A percentile compares a stretch with the other conserved stretches of the same genome.
phyloP scores from a whole-genome alignment of 2,329 filamentous ascomycete species.

The Coniochaeta pulveracea region DNA sequence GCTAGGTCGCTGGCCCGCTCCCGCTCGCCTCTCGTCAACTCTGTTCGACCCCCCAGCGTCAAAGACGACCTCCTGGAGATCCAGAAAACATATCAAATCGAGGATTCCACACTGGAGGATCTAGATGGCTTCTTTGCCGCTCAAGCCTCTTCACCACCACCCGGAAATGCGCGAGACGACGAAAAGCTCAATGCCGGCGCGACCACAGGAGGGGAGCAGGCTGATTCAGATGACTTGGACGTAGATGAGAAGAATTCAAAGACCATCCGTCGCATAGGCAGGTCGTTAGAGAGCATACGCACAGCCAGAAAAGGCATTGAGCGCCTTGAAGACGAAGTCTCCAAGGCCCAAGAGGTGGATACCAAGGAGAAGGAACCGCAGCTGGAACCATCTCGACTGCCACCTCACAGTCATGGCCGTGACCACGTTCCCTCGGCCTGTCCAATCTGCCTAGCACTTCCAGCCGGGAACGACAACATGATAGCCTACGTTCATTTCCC shows the following conservation, averaged over 20 bases:
- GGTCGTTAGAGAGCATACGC: constrained; percentile 39
- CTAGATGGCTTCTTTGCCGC: constrained; percentile 37
- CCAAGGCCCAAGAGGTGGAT: constrained; percentile 21
- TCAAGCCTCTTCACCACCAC: constrained; percentile 8
- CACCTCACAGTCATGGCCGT: background rate
- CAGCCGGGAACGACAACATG: constrained; percentile 4
- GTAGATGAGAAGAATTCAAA: constrained; percentile 23
- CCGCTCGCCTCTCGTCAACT: constrained; percentile 37
- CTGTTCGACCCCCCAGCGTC: constrained; percentile 40
- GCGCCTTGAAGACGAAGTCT: constrained; percentile 40
- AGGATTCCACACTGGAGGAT: constrained; percentile 49
- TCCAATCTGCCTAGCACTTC: constrained; percentile 8
- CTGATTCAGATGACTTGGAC: background rate
- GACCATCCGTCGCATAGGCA: constrained; percentile 34
- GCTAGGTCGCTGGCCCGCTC: constrained; percentile 25
- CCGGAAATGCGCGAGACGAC: too few relatives aligned
- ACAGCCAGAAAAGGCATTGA: constrained; percentile 47
- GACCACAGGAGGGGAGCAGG: constrained; percentile 9
- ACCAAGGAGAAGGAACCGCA: background rate
- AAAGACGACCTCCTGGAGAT: constrained; percentile 44
- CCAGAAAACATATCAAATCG: constrained; percentile 39
- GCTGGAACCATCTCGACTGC: too few relatives aligned
- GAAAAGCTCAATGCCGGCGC: background rate
- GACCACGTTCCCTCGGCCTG: constrained; percentile 5
- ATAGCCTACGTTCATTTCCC: constrained; percentile 29